Percentiles rank a stretch among this genome's conserved stretches.
These are phyloP conservation scores for Aspergillus nanangensis DNA, from an alignment of 495 filamentous ascomycete genomes.

Conservation along the genomic window DNA sequence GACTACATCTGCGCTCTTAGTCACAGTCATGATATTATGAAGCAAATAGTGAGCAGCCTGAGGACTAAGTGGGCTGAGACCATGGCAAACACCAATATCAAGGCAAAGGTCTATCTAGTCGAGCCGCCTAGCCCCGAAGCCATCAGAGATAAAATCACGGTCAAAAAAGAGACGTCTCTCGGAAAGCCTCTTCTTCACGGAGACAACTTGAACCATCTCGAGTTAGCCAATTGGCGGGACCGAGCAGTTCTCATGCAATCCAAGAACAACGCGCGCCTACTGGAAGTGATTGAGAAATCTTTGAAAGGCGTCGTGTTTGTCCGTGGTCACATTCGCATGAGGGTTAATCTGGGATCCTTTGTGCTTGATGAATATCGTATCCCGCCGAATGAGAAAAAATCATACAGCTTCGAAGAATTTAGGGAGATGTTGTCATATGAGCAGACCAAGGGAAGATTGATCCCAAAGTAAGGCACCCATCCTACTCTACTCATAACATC, in stretches of 20 bases:
- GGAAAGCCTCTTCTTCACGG: constrained; percentile 13
- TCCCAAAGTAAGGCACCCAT: constrained; percentile 31
- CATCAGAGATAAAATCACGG: constrained; percentile 13
- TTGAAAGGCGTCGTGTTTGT: constrained; percentile 27
- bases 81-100: constrained; percentile 24
- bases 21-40: constrained; percentile 18
- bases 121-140: constrained; percentile 25
- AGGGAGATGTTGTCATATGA: constrained; percentile 35
- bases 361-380: constrained; percentile 40
- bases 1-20: constrained; percentile 23
- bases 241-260: constrained; percentile 12
- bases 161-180: constrained; percentile 11
- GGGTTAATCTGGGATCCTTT: constrained; percentile 53
- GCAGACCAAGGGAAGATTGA: constrained; percentile 31
- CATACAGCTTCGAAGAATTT: constrained; percentile 48
- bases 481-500: not conserved
- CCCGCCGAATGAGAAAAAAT: constrained; percentile 24
- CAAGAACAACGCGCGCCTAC: constrained; percentile 22
- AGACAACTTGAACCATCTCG: not conserved
- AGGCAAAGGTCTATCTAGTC: constrained; percentile 34
- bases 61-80: constrained; percentile 27
- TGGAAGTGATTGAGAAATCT: constrained; percentile 22
- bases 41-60: constrained; percentile 30
- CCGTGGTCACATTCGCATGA: constrained; percentile 45
- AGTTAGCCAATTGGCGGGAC: constrained; percentile 10